Percentiles rank a stretch among this genome's conserved stretches.
phyloP scores from a whole-genome alignment of 2,329 filamentous ascomycete species.

The Xylariaceae sp. region DNA sequence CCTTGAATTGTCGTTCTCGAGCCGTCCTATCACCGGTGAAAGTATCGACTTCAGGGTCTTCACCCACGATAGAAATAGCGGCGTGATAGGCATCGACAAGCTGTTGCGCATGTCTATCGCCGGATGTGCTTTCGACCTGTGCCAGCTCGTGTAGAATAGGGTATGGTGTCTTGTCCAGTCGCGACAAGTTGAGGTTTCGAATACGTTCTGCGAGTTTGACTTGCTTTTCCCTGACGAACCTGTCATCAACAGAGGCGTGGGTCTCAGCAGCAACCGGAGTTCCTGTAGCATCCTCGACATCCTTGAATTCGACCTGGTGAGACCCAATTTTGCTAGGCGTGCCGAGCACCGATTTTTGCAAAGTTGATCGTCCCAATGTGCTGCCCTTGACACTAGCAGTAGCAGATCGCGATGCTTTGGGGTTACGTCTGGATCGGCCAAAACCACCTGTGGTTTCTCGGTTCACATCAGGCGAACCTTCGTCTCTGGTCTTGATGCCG shows the following conservation, averaged over 20 bases:
- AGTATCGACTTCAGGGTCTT: conserved; percentile 60
- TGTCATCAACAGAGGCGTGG: conserved; percentile 62
- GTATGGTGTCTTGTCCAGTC: conserved; percentile 64
- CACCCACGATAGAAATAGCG: conserved; percentile 73
- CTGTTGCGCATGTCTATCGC: conserved; percentile 69
- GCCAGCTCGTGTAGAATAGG: conserved; percentile 75
- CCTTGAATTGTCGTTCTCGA: conserved; percentile 72
- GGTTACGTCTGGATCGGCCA: conserved; percentile 57
- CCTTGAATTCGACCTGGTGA: conserved; percentile 65
- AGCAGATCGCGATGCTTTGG: conserved; percentile 34
- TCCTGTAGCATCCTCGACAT: conserved; percentile 60
- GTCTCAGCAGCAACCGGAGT: conserved; percentile 45
- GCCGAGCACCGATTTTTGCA: conserved; percentile 86
- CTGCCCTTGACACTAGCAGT: conserved; percentile 46
- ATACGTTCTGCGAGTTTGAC: conserved; percentile 76
- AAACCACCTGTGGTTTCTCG: conserved; percentile 56
- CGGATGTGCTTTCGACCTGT: conserved; percentile 67
- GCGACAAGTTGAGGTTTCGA: conserved; percentile 71
- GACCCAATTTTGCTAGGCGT: conserved; percentile 66
- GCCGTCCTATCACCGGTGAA: conserved; percentile 62
- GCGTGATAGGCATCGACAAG: conserved; percentile 81
- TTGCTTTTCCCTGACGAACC: conserved; percentile 81
- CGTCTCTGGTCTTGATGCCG: conserved; percentile 68
- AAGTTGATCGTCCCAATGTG: conserved; percentile 61
- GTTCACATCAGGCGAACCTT: conserved; percentile 36